Percentiles rank a stretch among this genome's conserved stretches.
phyloP scores from a whole-genome alignment of 2,329 filamentous ascomycete genomes.

The Xylariomycetidae sp. region DNA sequence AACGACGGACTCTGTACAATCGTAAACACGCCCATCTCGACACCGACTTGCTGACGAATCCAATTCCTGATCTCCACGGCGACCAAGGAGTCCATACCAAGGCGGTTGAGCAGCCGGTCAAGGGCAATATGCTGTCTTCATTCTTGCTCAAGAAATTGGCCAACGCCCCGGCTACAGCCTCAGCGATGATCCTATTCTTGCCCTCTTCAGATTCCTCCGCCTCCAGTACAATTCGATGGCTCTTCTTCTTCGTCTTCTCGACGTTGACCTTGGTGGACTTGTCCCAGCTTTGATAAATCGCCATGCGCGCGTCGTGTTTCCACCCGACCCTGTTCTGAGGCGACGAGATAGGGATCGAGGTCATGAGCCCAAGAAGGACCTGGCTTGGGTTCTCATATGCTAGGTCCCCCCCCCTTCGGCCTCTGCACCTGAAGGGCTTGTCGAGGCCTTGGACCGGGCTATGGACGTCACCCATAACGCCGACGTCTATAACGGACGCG shows the following conservation, averaged over 20 bases:
- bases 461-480: no score
- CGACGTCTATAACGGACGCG: no score
- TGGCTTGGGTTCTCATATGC: neutral
- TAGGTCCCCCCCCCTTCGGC: no score
- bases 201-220: no score
- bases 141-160: conserved; percentile 5
- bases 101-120: neutral
- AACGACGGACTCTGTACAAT: conserved; percentile 3
- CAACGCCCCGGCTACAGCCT: conserved; percentile 1
- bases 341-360: neutral
- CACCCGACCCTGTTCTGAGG: neutral
- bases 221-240: no score
- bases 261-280: neutral
- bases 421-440: no score
- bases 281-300: conserved; percentile 2
- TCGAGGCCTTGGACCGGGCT: no score
- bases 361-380: conserved; percentile 1
- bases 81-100: conserved; percentile 8
- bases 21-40: conserved; percentile 1
- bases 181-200: conserved; percentile 1
- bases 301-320: conserved; percentile 1
- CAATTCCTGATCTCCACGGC: conserved; percentile 7
- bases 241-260: no score
- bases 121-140: neutral
- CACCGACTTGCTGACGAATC: conserved; percentile 3